Percentiles rank a stretch among this genome's conserved stretches.
These are phyloP conservation scores for Nannizziopsis arthrosporioides DNA, from an alignment of 2,329 filamentous ascomycete genomes.

Conservation along the genomic window DNA sequence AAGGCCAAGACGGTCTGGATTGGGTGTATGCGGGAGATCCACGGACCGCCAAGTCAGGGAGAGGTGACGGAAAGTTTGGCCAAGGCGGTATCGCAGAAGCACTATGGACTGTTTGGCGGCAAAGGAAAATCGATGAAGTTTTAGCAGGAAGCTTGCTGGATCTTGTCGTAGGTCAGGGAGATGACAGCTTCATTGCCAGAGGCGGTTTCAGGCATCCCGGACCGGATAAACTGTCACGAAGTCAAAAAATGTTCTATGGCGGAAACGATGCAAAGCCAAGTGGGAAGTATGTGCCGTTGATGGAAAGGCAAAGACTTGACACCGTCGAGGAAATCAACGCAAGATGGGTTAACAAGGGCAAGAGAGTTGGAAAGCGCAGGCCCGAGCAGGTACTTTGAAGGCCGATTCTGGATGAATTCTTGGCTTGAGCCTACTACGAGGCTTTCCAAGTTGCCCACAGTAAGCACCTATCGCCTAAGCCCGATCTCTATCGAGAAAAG, in stretches of 20 bases:
- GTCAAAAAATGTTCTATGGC: constrained; percentile 48
- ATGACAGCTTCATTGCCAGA: constrained; percentile 23
- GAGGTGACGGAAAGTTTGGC: constrained; percentile 50
- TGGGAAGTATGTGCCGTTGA: constrained; percentile 47
- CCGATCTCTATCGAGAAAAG: no score
- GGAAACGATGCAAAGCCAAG: constrained; percentile 43
- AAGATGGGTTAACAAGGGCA: constrained; percentile 36
- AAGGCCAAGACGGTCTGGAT: constrained; percentile 53
- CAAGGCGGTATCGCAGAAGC: constrained; percentile 56
- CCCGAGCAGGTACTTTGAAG: constrained; percentile 7
- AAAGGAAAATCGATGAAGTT: constrained; percentile 79
- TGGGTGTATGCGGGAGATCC: constrained; percentile 75
- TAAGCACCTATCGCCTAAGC: no score
- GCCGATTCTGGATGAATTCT: background rate
- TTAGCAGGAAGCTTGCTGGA: constrained; percentile 64
- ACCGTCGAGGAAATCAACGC: constrained; percentile 51
- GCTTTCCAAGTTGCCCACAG: no score
- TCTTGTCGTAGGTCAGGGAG: constrained; percentile 39
- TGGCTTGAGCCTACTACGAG: background rate
- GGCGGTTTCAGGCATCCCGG: constrained; percentile 18
- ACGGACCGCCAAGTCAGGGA: constrained; percentile 26
- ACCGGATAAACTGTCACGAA: constrained; percentile 25
- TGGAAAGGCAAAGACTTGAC: constrained; percentile 47
- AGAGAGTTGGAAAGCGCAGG: constrained; percentile 6
- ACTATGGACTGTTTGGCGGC: constrained; percentile 73